Base-by-base conservation (phyloP, 805 yeast genomes). In the Metschnikowia proteae region DNA sequence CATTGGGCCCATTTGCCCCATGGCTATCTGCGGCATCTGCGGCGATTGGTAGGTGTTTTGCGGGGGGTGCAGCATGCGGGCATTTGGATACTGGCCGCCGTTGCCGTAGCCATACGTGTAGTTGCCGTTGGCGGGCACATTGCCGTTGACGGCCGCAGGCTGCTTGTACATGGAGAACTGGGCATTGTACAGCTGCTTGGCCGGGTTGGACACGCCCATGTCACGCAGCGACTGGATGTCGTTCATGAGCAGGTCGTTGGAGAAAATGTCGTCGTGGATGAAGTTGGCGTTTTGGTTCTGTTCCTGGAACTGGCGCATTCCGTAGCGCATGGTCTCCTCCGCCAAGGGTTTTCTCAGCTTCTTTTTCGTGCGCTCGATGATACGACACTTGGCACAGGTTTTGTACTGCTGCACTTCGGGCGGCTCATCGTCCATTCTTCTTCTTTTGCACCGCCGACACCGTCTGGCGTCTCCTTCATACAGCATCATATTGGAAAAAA, bases 321-420 rank as follows among this genome's bases (percentile, higher is more conserved):
- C 77, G 50, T 72, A 72, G 28, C 70, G 61, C 72, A 72, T 71
- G 43, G 77, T 71, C 45, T 72, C 77, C 55, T 72, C 77, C 4
- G 76, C 75, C 61, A 72, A 64, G 4, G 77, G 77, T 55, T 72
- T 70, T 33, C 75, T 62, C 63, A 65, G 67, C 59, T 71, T 70
- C 63, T 73, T 73, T 60, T 70, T 58, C 43, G 62, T 59, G 51
- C 83, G 65, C 60, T 79, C 83, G 41, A 79, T 75, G 60, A 78
- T 75, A 49, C 83, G 71, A 58, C 83, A 79, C 52, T 80, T 78
- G 58, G 79, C 80, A 63, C 83, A 79, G 3, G 83, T 79, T 52
- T 78, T 79, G 60, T 78, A 79, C 58, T 76, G 80, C 55, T 74
- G 68, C 36, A 79, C 82, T 52, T 78, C 82, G 1, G 80, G 77